Evolutionary conservation across 2,329 filamentous ascomycete species (phyloP), one percentile per base, ranked within the genome.

Genomic region (Aureobasidium sp.): DNA sequence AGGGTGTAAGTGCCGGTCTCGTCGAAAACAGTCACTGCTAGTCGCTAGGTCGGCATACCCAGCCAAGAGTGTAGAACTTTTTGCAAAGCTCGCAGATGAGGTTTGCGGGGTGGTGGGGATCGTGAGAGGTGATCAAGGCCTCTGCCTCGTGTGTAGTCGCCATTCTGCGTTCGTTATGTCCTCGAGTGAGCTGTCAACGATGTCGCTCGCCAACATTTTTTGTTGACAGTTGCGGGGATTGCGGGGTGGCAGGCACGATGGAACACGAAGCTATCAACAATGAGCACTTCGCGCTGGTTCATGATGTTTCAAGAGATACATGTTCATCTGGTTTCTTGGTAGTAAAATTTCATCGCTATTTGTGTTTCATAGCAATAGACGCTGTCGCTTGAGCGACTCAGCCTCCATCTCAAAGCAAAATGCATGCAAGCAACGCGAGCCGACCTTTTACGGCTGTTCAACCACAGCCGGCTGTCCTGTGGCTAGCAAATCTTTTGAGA

Each of bases 51-150:
- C 26, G 29, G n/a, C 32, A 76, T 72, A 84, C 93, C 93, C 94
- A 97, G 69, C 94, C 94, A 69, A 95, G 81, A 20, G 84, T 90
- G 84, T 96, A 99, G 78, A 99, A 99, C 74, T 93, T 94, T 71
- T 89, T 88, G 79, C 94, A 99, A 53, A 99, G 84, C 52, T 89
- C 87, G 66, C 92, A 94, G 68, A 97, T 97, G 70, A 96, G 83
- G 78, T 99, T 99, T 67, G 94, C 92, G 26, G 94, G 94, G 76
- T 99, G 94, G 64, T 91, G 80, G 5, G 89, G 87, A 73, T 97
- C 86, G 34, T 77, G 67, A 2, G 84, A 87, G 65, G 75, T 78
- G 62, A 87, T 77, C 67, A 87, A 78, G 61, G 82, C 78, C 67
- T 86, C 83, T 46, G 65, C 66, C 20, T 65, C 59, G 32, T 60